phyloP scores from a whole-genome alignment of 805 yeast genomes.

The Yamadazyma akitaensis region DNA sequence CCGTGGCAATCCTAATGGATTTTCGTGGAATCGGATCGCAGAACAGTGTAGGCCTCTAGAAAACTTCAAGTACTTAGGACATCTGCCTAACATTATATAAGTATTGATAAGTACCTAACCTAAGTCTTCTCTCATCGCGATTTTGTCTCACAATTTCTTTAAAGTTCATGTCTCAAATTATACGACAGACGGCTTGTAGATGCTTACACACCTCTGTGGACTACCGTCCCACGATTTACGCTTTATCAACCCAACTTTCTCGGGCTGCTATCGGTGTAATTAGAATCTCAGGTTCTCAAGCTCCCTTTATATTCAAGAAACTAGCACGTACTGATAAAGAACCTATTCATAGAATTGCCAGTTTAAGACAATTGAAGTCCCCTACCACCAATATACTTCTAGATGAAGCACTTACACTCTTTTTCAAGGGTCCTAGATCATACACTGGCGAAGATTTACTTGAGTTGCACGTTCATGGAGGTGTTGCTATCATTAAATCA shows the following conservation, averaged over 20 bases:
- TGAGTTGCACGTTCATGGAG: constrained; percentile 94
- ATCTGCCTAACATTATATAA: neutral
- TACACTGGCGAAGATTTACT: constrained; percentile 91
- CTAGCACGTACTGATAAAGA: constrained; percentile 39
- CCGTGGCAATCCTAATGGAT: constrained; percentile 41
- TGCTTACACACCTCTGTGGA: neutral
- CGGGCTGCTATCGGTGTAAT: constrained; percentile 85
- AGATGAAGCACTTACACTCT: constrained; percentile 75
- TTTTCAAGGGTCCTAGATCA: constrained; percentile 69
- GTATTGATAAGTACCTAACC: neutral
- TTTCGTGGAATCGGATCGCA: constrained; percentile 25
- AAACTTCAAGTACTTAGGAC: neutral
- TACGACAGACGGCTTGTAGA: neutral
- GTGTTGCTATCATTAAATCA: constrained; percentile 74
- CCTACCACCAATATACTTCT: constrained; percentile 43
- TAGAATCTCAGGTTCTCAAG: constrained; percentile 73
- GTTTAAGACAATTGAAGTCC: constrained; percentile 53
- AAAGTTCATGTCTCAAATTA: neutral
- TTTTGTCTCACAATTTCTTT: neutral
- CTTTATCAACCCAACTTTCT: constrained; percentile 79
- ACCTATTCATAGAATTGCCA: constrained; percentile 54
- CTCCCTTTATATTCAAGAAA: constrained; percentile 40
- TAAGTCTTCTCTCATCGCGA: constrained; percentile 3
- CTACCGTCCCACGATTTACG: constrained; percentile 71
- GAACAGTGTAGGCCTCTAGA: neutral